These are phyloP conservation scores for Neonectria ditissima DNA, from an alignment of 2,329 filamentous ascomycete species.

Conservation along the genomic window DNA sequence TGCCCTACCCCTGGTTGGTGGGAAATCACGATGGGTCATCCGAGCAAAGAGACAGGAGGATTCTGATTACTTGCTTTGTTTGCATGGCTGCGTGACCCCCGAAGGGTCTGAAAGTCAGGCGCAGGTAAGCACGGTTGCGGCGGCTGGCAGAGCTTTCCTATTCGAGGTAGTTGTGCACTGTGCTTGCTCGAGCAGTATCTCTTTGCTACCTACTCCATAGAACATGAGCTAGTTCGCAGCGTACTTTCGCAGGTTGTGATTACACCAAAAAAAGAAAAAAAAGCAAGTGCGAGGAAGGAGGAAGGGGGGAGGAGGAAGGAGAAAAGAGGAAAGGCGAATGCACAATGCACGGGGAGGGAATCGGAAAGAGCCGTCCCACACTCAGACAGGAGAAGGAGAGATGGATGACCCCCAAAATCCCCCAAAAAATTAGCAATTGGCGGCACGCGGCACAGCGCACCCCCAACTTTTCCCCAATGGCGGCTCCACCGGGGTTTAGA, in stretches of 20 bases:
- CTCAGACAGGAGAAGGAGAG: neutral
- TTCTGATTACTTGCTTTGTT: neutral
- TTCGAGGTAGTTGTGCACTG: too few species aligned
- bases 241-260: neutral
- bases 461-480: constrained; percentile 8
- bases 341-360: neutral
- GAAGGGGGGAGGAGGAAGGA: neutral
- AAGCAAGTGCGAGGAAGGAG: neutral
- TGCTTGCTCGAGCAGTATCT: too few species aligned
- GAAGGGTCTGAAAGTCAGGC: neutral
- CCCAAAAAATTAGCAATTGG: neutral
- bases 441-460: neutral
- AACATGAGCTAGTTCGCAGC: too few species aligned
- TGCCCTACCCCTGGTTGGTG: constrained; percentile 4
- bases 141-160: too few species aligned
- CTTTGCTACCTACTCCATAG: too few species aligned
- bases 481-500: neutral
- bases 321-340: neutral
- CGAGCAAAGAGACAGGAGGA: neutral
- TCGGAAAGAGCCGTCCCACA: neutral
- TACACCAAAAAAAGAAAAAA: neutral
- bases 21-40: constrained; percentile 1
- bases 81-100: constrained; percentile 2
- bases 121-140: too few species aligned
- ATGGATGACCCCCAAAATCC: constrained; percentile 2